Evolutionary conservation across 805 yeast genomes (phyloP), one percentile per base, ranked within the genome.

Genomic region (Metschnikowia corniflorae): DNA sequence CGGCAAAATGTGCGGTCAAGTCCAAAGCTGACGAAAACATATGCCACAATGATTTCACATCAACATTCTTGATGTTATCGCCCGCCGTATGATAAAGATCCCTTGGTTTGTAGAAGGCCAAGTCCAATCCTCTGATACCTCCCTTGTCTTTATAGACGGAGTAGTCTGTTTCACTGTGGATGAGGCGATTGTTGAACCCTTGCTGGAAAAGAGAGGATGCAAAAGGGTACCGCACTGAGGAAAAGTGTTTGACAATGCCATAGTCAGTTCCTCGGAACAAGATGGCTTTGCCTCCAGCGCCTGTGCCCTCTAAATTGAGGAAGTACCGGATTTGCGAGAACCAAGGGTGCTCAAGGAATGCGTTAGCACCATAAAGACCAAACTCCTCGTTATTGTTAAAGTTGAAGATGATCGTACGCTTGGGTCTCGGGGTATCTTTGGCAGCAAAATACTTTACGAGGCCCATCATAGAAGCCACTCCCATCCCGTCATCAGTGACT

Each of bases 401-500:
- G 58, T 89, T 88, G 61, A 89, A 79, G 6, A 88, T 68, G 10
- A 89, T 61, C 4, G 89, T 82, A 40, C 95, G 70, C 29, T 69
- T 57, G 1, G 96, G 95, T 44, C 73, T 81, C 1, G 60, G 46
- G 0, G 68, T 57, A 7, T 41, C 29, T 5, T 46, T 41, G 5
- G 38, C 19, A 14, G 60, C 38, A 47, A 65, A 75, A 49, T 76
- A 61, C 26, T 77, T 70, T 40, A 88, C 61, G 3, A 85, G 64
- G 2, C 88, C 94, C 31, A 88, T 61, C 70, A 88, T 65, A 7
- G 93, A 73, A 1, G 88, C 95, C 42, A 86, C 70, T 7, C 96
- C 96, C 65, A 80, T 79, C 1, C 96, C 96, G 54, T 87, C 96
- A 57, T 89, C 97, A 2, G 96, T 89, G 2, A 93, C 78, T 20